Evolutionary conservation across 768 basidiomycete genomes (phyloP), one percentile per base, ranked within the genome.

Genomic region (Trametes coccinea): DNA sequence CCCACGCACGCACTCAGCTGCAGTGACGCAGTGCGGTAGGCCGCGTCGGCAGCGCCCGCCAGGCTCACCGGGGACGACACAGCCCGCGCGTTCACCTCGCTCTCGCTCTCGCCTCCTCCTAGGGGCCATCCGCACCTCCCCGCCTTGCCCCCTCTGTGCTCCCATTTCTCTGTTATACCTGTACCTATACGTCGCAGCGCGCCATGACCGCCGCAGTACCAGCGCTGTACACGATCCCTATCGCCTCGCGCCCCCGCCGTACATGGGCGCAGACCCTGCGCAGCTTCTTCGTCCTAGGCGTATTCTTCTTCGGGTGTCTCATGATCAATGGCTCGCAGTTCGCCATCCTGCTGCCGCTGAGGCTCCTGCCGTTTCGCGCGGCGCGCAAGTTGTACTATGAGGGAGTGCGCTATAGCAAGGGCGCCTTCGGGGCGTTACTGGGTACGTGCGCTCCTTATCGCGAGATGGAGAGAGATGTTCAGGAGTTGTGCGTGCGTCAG

Each of bases 331-430:
- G 75, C 33, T 84, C 85, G 40, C 95, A 96, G 73, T 81, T 95
- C 72, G 66, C 87, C 30, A 76, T 89, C 65, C 76, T 92, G 40
- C 76, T 93, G 14, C 86, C 92, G 1, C 74, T 95, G 50, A 78
- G 83, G 53, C 69, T 87, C 22, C 72, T 91, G 2, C 88, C 90
- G n/a, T 82, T 85, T 53, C 71, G 77, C 30, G 80, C 76, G 72
- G 78, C 88, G 5, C 76, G 75, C 60, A 75, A 74, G 22, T 69
- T 87, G 52, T 93, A 92, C 70, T 81, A 87, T 52, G 77, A 83
- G 54, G 90, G 88, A 1, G 84, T 94, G 53, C 80, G 87, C 41
- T 88, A 88, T 67, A 92, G 90, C 59, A 94, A 95, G 75, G 92
- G 89, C 30, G 81, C 88, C 14, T 94, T 93, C 74, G 92, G 86